Base-by-base conservation (phyloP, 2,329 filamentous ascomycete species). In the Beauveria bassiana region DNA sequence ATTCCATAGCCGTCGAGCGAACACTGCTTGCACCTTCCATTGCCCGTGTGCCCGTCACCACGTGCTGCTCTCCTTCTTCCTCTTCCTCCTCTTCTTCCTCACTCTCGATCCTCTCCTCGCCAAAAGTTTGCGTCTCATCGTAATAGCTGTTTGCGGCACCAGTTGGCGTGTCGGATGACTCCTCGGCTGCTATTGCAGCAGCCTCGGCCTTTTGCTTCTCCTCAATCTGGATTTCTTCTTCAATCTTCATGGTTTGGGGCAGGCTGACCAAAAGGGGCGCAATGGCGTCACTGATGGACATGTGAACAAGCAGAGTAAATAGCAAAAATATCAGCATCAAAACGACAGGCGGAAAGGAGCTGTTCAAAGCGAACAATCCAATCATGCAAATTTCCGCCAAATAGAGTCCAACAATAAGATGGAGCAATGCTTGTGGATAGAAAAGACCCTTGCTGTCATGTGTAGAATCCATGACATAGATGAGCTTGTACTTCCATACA, bases 371-470 rank as follows among this genome's bases (percentile, higher is more conserved):
- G 68, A 97, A 93, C 2, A 97, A 80, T 55, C 92, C 93, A 66
- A 96, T 88, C 70, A 97, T 79, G 73, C 91, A 95, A 34, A 93
- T 76, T 65, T 95, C 86, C 1, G 88, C 85, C 42, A 97, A 80
- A 72, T 98, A 97, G 55, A 96, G 79, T 24, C 93, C 93, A 1
- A 88, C 86, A 31, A 93, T 86, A 53, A 96, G 84, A 62, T 97
- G 93, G 72, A 96, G 88, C 57, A 98, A 79, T 1, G 90, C 93
- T n/a, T 88, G 88, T 1, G 91, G 88, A 70, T 96, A 97, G 67
- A 91, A 87, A 16, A 93, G 83, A 18, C 93, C 93, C 70, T 96
- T 91, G 43, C 90, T 96, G 71, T 97, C 92, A 69, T 96, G 87
- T 63, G 85, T 77, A 9, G 89, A 86, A 70, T 96, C 90, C 56